phyloP scores from a whole-genome alignment of 768 basidiomycete genomes.

The Suillus subaureus region DNA sequence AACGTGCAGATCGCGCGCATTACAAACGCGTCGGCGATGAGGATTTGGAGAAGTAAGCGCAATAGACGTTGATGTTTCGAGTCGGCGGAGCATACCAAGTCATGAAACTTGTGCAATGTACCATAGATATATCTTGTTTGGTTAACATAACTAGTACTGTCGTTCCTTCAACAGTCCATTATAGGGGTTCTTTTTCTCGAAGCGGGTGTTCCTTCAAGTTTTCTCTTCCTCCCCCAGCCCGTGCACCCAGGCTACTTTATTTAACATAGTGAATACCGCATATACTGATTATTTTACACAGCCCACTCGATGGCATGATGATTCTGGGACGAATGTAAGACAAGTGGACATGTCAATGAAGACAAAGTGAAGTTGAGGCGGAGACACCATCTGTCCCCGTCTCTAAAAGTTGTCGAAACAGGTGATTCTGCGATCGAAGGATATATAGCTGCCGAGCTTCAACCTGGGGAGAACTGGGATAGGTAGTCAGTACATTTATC shows the following conservation, averaged over 20 bases:
- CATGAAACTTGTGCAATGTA: background rate
- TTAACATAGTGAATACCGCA: background rate
- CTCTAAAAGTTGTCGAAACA: no score
- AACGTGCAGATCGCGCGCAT: slow-evolving; percentile 33
- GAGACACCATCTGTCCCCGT: no score
- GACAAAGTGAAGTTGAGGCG: background rate
- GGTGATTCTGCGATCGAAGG: no score
- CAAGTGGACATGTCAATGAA: background rate
- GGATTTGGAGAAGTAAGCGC: slow-evolving; percentile 52
- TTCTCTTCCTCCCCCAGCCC: background rate
- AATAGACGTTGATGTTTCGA: background rate
- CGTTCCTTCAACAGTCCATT: background rate
- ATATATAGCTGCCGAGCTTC: no score
- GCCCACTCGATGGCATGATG: no score
- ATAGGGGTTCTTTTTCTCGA: no score
- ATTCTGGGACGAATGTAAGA: no score
- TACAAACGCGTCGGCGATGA: slow-evolving; percentile 53
- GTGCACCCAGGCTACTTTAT: background rate
- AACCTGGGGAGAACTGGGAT: no score
- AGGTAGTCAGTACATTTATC: no score
- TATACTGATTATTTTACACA: background rate
- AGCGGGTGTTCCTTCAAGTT: background rate
- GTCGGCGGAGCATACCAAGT: background rate
- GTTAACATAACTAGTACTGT: background rate
- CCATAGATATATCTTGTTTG: background rate